Percentiles rank a stretch among this genome's conserved stretches.
These are phyloP conservation scores for Colletotrichum sp. DNA, from an alignment of 2,329 filamentous ascomycete genomes.

Conservation along the genomic window DNA sequence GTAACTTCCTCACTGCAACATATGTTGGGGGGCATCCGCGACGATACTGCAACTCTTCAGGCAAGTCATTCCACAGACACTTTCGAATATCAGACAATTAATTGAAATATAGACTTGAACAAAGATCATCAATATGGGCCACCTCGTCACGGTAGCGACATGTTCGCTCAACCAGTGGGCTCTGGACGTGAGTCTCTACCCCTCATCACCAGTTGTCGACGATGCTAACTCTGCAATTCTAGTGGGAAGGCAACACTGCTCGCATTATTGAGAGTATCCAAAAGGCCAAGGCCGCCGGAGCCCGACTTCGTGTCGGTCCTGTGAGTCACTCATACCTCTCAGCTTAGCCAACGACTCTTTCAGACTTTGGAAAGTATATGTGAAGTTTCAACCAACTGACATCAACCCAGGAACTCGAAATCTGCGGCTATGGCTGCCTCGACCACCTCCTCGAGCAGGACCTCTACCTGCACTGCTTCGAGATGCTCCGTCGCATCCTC, in stretches of 20 bases:
- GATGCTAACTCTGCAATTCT: neutral
- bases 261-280: slow-evolving; percentile 67
- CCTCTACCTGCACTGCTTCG: slow-evolving; percentile 64
- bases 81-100: neutral
- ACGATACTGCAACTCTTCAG: neutral
- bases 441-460: slow-evolving; percentile 49
- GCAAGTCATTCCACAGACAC: neutral
- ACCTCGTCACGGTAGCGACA: slow-evolving; percentile 37
- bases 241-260: slow-evolving; percentile 58
- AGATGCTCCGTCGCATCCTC: slow-evolving; percentile 67
- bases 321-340: slow-evolving; percentile 30
- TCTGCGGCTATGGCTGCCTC: slow-evolving; percentile 50
- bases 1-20: neutral
- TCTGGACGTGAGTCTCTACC: slow-evolving; percentile 45
- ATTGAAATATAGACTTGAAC: neutral
- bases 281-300: slow-evolving; percentile 32
- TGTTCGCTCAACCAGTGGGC: slow-evolving; percentile 45
- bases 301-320: slow-evolving; percentile 66
- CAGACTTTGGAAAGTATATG: neutral
- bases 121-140: slow-evolving; percentile 5
- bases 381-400: neutral
- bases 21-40: neutral
- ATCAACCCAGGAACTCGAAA: slow-evolving; percentile 47
- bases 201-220: neutral
- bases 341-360: neutral